These are phyloP conservation scores for Rhododendron mucronatum DNA, from an alignment of 148 eudicot species.

Conservation along the genomic window DNA sequence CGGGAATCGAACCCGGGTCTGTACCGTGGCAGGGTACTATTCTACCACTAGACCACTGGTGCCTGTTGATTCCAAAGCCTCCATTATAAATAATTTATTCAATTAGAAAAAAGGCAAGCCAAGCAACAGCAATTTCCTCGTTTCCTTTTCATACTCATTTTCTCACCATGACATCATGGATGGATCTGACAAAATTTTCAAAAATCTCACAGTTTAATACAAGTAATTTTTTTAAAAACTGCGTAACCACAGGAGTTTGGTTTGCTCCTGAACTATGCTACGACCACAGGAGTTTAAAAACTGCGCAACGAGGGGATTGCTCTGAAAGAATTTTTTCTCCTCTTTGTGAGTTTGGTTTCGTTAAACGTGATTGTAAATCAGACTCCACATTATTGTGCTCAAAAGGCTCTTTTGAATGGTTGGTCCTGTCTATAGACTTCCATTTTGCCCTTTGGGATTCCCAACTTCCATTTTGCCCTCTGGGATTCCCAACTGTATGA, in stretches of 20 bases:
- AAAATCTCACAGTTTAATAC: background rate
- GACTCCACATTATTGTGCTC: no score
- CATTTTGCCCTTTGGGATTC: no score
- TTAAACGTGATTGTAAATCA: no score
- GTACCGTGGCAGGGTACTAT: constrained; percentile 77
- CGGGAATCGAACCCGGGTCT: constrained; percentile 73
- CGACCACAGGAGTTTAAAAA: no score
- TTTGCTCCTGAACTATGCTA: background rate
- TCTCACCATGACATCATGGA: background rate
- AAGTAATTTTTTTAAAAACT: no score
- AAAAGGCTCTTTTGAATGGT: no score
- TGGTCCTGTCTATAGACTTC: no score
- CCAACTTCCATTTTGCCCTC: no score
- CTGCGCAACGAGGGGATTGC: no score
- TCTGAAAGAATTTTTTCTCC: no score
- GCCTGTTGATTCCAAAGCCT: background rate
- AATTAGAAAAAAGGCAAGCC: background rate
- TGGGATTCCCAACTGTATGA: no score
- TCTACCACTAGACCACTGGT: constrained; percentile 72
- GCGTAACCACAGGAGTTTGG: background rate
- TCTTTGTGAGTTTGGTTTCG: no score
- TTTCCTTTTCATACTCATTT: background rate
- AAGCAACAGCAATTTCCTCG: background rate
- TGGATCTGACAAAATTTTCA: background rate
- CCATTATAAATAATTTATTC: background rate